phyloP scores from a whole-genome alignment of 164 flowering plant genomes.

The Taxillus chinensis region DNA sequence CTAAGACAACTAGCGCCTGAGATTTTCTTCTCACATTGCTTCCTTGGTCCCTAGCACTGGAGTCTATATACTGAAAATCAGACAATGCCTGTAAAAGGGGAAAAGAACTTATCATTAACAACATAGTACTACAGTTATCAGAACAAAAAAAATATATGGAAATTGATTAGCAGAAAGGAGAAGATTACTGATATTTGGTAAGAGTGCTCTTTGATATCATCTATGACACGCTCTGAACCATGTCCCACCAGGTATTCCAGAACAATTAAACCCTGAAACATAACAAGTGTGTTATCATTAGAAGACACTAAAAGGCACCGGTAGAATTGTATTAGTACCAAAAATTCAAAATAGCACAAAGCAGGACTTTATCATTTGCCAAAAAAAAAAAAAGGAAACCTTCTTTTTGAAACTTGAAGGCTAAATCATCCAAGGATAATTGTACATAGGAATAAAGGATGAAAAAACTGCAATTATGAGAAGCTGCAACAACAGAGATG shows the following conservation, averaged over 20 bases:
- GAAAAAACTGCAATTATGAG: no score
- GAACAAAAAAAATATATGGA: no score
- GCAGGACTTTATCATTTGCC: no score
- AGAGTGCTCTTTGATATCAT: conserved; percentile 85
- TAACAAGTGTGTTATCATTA: conserved; percentile 10
- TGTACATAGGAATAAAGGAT: no score
- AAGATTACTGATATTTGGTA: conserved; percentile 79
- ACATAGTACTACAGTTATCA: no score
- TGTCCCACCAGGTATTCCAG: conserved; percentile 87
- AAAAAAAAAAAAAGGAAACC: no score
- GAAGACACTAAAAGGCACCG: background rate
- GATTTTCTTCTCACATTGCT: conserved; percentile 90
- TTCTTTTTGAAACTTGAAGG: no score
- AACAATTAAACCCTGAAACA: conserved; percentile 73
- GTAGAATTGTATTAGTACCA: no score
- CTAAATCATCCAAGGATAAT: no score
- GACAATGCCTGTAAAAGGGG: conserved; percentile 54
- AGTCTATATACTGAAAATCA: conserved; percentile 91
- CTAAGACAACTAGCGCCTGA: conserved; percentile 79
- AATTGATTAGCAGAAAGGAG: background rate
- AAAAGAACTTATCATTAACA: background rate
- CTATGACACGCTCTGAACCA: conserved; percentile 97
- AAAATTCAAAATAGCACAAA: no score
- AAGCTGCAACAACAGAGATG: background rate
- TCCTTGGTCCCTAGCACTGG: conserved; percentile 95